Conservation (phyloP, 140 eudicot genomes). For the Cichorium intybus region DNA sequence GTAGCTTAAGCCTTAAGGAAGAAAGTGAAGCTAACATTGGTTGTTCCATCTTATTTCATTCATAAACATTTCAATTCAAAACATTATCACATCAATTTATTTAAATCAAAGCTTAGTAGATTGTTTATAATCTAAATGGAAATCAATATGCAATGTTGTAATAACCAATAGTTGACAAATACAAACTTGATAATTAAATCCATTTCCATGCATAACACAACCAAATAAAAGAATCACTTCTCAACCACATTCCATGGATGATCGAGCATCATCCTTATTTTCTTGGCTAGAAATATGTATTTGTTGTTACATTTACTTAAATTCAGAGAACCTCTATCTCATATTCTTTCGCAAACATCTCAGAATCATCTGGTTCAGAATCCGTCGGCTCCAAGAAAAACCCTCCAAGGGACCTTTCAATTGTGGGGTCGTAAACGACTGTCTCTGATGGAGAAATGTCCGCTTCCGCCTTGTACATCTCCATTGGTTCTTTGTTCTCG, state of each 20-base stretch:
- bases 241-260: slow-evolving; percentile 19
- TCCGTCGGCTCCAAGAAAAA: slow-evolving; percentile 44
- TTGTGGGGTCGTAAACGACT: slow-evolving; percentile 46
- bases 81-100: too few relatives aligned
- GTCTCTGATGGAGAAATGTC: slow-evolving; percentile 38
- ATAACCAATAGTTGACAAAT: too few relatives aligned
- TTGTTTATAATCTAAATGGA: too few relatives aligned
- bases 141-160: too few relatives aligned
- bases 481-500: slow-evolving; percentile 15
- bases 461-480: slow-evolving; percentile 43
- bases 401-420: slow-evolving; percentile 54
- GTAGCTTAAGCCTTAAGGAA: too few relatives aligned
- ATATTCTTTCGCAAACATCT: slow-evolving; percentile 37
- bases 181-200: too few relatives aligned
- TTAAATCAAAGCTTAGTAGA: too few relatives aligned
- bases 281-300: background rate
- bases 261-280: slow-evolving; percentile 33
- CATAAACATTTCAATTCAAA: too few relatives aligned
- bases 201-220: too few relatives aligned
- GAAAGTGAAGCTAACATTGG: too few relatives aligned
- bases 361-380: slow-evolving; percentile 43
- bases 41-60: too few relatives aligned
- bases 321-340: slow-evolving; percentile 47
- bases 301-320: background rate
- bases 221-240: too few relatives aligned